Evolutionary conservation across 2,329 filamentous ascomycete species (phyloP).

Genomic region (Neonectria neomacrospora): DNA sequence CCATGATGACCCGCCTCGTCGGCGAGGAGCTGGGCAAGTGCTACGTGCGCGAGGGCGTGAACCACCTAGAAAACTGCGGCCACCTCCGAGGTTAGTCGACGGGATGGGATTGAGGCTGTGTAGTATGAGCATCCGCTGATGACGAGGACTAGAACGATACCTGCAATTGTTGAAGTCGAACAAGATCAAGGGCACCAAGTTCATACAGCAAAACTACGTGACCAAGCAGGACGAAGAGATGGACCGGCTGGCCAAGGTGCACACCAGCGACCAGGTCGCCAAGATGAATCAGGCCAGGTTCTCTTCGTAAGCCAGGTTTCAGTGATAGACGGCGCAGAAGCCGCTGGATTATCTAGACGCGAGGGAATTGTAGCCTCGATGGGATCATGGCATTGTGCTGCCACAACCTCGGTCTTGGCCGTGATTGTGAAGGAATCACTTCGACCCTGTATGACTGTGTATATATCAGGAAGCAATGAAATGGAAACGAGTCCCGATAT

Average conservation of each 20-base stretch:
- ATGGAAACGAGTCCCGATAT: conserved; percentile 33
- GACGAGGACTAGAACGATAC: conserved; percentile 72
- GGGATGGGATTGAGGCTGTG: conserved; percentile 14
- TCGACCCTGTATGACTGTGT: conserved; percentile 48
- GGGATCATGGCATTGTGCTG: conserved; percentile 33
- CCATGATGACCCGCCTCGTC: conserved; percentile 88
- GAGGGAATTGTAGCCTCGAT: conserved; percentile 36
- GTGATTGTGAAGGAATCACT: conserved; percentile 35
- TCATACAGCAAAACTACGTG: conserved; percentile 82
- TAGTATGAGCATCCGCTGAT: conserved; percentile 29
- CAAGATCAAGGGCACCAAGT: conserved; percentile 82
- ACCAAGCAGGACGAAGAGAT: conserved; percentile 60
- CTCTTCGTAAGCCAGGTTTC: conserved; percentile 40
- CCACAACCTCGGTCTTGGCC: conserved; percentile 33
- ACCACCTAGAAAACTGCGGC: conserved; percentile 90
- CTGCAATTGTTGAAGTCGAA: conserved; percentile 80
- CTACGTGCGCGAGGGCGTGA: conserved; percentile 85
- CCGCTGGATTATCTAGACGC: conserved; percentile 33
- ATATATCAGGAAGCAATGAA: conserved; percentile 48
- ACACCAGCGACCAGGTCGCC: conserved; percentile 54
- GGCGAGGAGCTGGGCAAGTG: conserved; percentile 87
- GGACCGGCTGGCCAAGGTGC: conserved; percentile 53
- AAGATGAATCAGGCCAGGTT: conserved; percentile 52
- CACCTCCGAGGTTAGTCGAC: conserved; percentile 76
- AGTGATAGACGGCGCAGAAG: conserved; percentile 16